These are phyloP conservation scores for Roridomyces roridus DNA, from an alignment of 768 basidiomycete species.

Conservation along the genomic window DNA sequence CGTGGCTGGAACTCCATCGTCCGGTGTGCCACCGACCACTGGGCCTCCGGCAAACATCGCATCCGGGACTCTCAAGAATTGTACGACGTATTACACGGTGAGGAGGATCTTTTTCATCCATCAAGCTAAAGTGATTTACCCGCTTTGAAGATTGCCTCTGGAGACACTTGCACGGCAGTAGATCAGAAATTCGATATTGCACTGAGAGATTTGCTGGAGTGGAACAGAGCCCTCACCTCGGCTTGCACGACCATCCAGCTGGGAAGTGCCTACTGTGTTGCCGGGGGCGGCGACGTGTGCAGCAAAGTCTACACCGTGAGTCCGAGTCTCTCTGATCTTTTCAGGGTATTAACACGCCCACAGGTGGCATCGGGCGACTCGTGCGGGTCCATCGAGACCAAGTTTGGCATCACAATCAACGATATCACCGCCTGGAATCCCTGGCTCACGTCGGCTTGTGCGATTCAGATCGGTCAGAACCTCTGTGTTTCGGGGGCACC, in stretches of 20 bases:
- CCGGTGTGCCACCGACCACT: too few species aligned
- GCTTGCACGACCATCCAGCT: background rate
- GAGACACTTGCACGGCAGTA: background rate
- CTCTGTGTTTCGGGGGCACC: background rate
- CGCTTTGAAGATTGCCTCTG: background rate
- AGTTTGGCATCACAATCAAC: conserved; percentile 4
- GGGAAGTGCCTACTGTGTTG: conserved; percentile 3
- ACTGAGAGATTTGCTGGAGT: background rate
- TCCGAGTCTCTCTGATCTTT: background rate
- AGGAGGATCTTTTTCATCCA: too few species aligned
- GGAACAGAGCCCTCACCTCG: background rate
- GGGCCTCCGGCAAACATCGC: background rate
- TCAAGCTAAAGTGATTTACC: too few species aligned
- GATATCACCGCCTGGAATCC: conserved; percentile 2
- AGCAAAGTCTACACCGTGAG: background rate
- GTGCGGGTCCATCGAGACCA: conserved; percentile 1
- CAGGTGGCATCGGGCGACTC: conserved; percentile 4
- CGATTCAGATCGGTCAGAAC: background rate
- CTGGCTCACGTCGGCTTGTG: background rate
- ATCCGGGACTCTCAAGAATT: background rate
- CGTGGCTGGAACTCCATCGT: too few species aligned
- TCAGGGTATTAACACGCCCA: too few species aligned
- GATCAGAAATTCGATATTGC: background rate
- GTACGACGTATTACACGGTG: too few species aligned
- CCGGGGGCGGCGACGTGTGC: conserved; percentile 4